Evolutionary conservation across 805 yeast species (phyloP).

Genomic region (Myxozyma lipomycoides): DNA sequence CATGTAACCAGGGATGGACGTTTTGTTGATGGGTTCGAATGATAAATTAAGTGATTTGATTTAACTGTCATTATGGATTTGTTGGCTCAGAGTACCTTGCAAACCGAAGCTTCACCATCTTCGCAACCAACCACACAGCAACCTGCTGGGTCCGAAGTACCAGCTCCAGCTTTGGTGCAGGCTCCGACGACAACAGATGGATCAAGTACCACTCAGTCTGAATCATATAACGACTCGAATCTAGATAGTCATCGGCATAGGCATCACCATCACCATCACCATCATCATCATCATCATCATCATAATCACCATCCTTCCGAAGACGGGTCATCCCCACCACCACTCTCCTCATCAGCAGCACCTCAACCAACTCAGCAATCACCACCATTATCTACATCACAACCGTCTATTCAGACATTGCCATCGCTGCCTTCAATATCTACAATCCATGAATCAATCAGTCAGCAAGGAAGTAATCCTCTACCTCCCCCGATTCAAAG

Average conservation of each 20-base stretch:
- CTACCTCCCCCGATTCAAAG: conserved; percentile 10
- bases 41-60: no score
- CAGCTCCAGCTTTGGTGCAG: no score
- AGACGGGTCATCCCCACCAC: background rate
- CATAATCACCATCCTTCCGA: background rate
- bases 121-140: no score
- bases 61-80: no score
- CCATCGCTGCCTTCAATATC: conserved; percentile 18
- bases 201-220: no score
- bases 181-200: no score
- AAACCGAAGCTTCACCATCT: no score
- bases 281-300: conserved; percentile 8
- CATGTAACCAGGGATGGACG: no score
- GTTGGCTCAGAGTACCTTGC: no score
- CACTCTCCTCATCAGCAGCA: background rate
- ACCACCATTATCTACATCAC: background rate
- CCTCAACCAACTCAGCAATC: background rate
- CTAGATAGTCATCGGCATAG: conserved; percentile 2
- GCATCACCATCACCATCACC: conserved; percentile 12
- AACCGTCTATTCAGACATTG: conserved; percentile 1
- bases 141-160: no score
- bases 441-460: conserved; percentile 8
- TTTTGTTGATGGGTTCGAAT: no score
- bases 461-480: conserved; percentile 6
- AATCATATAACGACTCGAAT: no score